Conservation (phyloP, 2,329 filamentous ascomycete genomes). For the Lachnellula willkommii region DNA sequence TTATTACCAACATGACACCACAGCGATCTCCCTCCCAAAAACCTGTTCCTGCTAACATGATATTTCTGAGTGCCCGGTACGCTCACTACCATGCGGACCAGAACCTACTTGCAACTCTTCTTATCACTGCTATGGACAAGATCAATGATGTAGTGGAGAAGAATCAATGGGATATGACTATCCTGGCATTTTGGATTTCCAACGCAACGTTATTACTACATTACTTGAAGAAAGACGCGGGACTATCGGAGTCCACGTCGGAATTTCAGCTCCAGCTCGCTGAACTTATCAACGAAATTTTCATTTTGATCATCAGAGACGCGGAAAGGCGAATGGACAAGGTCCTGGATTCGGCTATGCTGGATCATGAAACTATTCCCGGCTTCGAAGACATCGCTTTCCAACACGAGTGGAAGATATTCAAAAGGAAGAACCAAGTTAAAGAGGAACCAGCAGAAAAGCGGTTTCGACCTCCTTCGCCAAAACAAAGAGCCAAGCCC, state of each 20-base stretch:
- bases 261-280: conserved; percentile 91
- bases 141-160: conserved; percentile 96
- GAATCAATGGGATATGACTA: conserved; percentile 99
- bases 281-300: conserved; percentile 96
- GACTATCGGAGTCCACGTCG: conserved; percentile 71
- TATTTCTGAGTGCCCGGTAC: conserved; percentile 92
- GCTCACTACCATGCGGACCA: conserved; percentile 91
- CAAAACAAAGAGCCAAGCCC: conserved; percentile 84
- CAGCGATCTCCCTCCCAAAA: conserved; percentile 96
- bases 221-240: conserved; percentile 91
- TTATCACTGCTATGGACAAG: conserved; percentile 85
- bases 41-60: conserved; percentile 92
- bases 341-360: conserved; percentile 85
- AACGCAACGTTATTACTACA: conserved; percentile 93
- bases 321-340: conserved; percentile 95
- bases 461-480: conserved; percentile 84
- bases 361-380: conserved; percentile 96
- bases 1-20: conserved; percentile 97
- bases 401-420: conserved; percentile 97
- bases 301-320: conserved; percentile 93
- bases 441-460: conserved; percentile 90
- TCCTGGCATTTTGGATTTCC: conserved; percentile 97
- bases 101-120: conserved; percentile 74
- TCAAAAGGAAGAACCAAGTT: conserved; percentile 83
- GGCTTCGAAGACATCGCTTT: conserved; percentile 96